A percentile compares a stretch with the other conserved stretches of the same genome.
These are phyloP conservation scores for Datisca glomerata DNA, from an alignment of 306 rosid species.

Conservation along the genomic window DNA sequence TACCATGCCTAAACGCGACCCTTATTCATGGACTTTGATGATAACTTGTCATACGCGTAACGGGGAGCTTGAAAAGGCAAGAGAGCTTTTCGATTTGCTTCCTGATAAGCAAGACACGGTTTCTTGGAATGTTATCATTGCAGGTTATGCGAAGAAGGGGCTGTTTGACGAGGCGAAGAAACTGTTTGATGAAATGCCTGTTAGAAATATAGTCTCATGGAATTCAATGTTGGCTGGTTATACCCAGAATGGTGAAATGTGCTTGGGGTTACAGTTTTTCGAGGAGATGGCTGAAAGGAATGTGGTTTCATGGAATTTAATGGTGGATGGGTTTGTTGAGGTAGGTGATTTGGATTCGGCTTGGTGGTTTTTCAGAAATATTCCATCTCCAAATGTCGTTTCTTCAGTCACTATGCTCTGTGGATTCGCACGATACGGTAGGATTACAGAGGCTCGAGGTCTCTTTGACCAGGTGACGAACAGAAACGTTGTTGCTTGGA, in stretches of 20 bases:
- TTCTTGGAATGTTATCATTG: conserved; percentile 71
- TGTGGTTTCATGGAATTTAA: conserved; percentile 68
- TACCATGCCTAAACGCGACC: conserved; percentile 46
- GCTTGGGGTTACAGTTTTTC: conserved; percentile 37
- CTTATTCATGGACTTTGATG: conserved; percentile 68
- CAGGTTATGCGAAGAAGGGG: conserved; percentile 69
- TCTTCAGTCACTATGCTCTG: conserved; percentile 65
- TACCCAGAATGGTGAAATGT: conserved; percentile 59
- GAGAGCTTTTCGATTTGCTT: conserved; percentile 41
- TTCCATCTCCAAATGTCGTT: conserved; percentile 42
- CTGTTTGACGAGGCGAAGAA: conserved; percentile 39
- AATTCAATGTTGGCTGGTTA: conserved; percentile 71
- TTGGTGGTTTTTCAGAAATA: conserved; percentile 43
- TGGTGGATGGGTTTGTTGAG: conserved; percentile 55
- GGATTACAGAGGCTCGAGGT: conserved; percentile 37
- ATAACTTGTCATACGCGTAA: conserved; percentile 53
- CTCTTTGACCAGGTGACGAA: conserved; percentile 53
- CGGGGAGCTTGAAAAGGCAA: conserved; percentile 61
- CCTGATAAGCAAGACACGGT: conserved; percentile 52
- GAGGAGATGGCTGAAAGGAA: conserved; percentile 50
- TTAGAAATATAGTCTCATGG: conserved; percentile 59
- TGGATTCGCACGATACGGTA: conserved; percentile 55
- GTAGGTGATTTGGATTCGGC: conserved; percentile 61
- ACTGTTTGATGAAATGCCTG: conserved; percentile 54
- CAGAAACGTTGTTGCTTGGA: conserved; percentile 78